Conservation (phyloP, 495 filamentous ascomycete species). For the Hypoxylon crocopeplum region DNA sequence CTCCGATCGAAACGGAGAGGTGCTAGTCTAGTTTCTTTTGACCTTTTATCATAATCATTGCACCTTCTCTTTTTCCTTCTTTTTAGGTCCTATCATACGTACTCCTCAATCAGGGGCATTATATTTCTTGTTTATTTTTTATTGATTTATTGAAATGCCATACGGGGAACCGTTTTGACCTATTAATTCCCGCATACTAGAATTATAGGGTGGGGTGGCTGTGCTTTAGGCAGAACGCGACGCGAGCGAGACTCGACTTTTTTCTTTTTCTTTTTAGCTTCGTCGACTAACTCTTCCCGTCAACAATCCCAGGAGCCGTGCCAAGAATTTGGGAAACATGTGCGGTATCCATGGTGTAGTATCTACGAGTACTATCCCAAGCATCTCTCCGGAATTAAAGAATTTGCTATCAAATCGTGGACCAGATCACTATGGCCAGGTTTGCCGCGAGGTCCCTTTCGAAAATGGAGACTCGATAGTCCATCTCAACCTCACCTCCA, state of each 20-base stretch:
- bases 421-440: slow-evolving; percentile 58
- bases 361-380: slow-evolving; percentile 28
- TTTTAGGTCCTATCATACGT: not conserved
- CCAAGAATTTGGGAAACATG: slow-evolving; percentile 41
- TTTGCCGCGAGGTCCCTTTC: slow-evolving; percentile 35
- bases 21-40: slow-evolving; percentile 43
- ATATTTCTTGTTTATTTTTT: too few relatives aligned
- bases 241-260: too few relatives aligned
- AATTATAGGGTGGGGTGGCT: too few relatives aligned
- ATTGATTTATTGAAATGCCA: too few relatives aligned
- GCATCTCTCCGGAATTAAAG: slow-evolving; percentile 40
- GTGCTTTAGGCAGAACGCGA: too few relatives aligned
- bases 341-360: slow-evolving; percentile 56
- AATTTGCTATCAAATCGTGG: slow-evolving; percentile 52
- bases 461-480: slow-evolving; percentile 35
- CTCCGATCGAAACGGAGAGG: slow-evolving; percentile 61
- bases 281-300: not conserved
- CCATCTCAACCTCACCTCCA: slow-evolving; percentile 73
- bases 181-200: too few relatives aligned
- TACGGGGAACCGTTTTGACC: too few relatives aligned
- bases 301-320: too few relatives aligned
- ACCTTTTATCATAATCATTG: not conserved
- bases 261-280: too few relatives aligned
- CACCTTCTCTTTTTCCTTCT: slow-evolving; percentile 4
- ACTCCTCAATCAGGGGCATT: too few relatives aligned